Evolutionary conservation across 2,329 filamentous ascomycete genomes (phyloP).

Genomic region (Diaporthe batatas): DNA sequence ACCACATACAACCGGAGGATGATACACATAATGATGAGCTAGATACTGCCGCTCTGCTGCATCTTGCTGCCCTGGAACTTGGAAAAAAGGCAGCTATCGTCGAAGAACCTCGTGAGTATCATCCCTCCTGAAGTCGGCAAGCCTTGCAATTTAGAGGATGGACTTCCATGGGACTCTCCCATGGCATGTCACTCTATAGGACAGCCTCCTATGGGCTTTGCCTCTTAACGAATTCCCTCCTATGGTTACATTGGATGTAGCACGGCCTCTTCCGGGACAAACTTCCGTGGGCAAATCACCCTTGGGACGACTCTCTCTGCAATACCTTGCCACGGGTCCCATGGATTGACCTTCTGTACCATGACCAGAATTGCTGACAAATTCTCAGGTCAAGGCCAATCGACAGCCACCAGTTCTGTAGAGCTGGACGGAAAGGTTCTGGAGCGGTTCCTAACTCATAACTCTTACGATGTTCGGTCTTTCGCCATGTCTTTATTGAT

Average conservation of each 20-base stretch:
- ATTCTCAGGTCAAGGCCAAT: constrained; percentile 45
- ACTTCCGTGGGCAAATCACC: neutral
- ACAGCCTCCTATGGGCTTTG: neutral
- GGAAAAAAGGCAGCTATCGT: constrained; percentile 79
- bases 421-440: constrained; percentile 59
- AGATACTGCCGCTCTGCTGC: constrained; percentile 68
- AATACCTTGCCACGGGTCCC: neutral
- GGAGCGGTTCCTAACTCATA: constrained; percentile 66
- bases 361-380: constrained; percentile 41
- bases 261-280: neutral
- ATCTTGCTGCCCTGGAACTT: constrained; percentile 76
- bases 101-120: constrained; percentile 71
- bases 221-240: neutral
- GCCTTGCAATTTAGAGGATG: constrained; percentile 13
- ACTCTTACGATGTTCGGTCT: constrained; percentile 76
- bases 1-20: constrained; percentile 51
- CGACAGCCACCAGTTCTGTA: constrained; percentile 44
- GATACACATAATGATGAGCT: constrained; percentile 54
- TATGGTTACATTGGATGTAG: neutral
- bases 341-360: neutral
- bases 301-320: neutral
- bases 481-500: constrained; percentile 86
- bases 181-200: neutral
- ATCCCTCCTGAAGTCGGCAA: constrained; percentile 33
- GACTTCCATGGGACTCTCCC: neutral